These are phyloP conservation scores for Fusarium verrucosum DNA, from an alignment of 2,329 filamentous ascomycete species.

Conservation along the genomic window DNA sequence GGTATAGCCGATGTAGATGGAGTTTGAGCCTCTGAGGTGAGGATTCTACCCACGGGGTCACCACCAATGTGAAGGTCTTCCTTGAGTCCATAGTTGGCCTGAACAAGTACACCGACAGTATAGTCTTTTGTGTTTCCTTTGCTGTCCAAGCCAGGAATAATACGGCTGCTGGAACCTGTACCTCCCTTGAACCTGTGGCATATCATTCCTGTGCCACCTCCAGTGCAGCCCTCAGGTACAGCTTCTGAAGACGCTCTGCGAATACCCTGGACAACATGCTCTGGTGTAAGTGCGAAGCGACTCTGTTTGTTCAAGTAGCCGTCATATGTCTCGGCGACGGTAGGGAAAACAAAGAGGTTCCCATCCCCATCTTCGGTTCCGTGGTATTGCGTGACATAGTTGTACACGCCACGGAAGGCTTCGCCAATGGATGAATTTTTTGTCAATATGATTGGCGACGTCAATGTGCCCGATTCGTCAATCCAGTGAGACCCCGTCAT, in stretches of 20 bases:
- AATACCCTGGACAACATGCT: constrained; percentile 65
- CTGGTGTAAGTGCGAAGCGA: constrained; percentile 62
- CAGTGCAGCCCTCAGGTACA: constrained; percentile 69
- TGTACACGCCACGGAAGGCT: constrained; percentile 66
- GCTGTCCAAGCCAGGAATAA: constrained; percentile 58
- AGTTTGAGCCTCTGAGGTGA: constrained; percentile 44
- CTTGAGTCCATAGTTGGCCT: constrained; percentile 71
- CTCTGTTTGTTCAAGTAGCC: constrained; percentile 67
- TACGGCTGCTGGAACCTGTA: constrained; percentile 68
- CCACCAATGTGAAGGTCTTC: constrained; percentile 67
- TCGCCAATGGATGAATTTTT: constrained; percentile 67
- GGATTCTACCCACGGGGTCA: constrained; percentile 68
- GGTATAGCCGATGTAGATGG: constrained; percentile 45
- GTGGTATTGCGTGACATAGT: constrained; percentile 61
- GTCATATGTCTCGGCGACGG: constrained; percentile 72
- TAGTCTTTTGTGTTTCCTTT: constrained; percentile 54
- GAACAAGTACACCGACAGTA: constrained; percentile 69
- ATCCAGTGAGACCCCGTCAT: constrained; percentile 70
- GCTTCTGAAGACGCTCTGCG: constrained; percentile 58
- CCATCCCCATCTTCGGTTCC: constrained; percentile 54
- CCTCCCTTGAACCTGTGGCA: constrained; percentile 74
- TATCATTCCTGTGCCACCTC: constrained; percentile 74
- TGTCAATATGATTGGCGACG: constrained; percentile 68
- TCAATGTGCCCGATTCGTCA: constrained; percentile 67
- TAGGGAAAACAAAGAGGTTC: constrained; percentile 64